Base-by-base conservation (phyloP, 129 eudicot genomes). In the Artemisia tridentata region DNA sequence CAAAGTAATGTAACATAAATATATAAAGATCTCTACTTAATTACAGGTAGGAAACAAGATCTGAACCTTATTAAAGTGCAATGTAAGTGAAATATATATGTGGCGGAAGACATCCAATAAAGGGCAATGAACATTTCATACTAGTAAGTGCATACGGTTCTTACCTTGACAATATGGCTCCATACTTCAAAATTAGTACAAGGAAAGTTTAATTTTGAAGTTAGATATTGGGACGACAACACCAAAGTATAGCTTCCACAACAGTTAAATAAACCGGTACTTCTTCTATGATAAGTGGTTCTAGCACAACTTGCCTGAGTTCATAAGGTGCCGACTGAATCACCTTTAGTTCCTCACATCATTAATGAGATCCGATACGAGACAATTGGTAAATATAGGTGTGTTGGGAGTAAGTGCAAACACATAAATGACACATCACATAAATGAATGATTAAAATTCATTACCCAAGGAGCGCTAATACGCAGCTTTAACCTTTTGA, bases 131-230 rank as follows among this genome's bases (percentile, higher is more conserved):
- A 25, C 47, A 61, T 61, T 18, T 29, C 14, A 27, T 27, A 3
- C 4, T 2, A 27, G 11, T 19, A 57, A 29, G 5, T 29, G 38
- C 38, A 13, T 4, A 29, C 0, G n/a, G 1, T 46, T 62, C 47
- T 15, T 62, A 62, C 67, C 67, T 62, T 62, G 10, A 31, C 49
- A 62, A 62, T 11, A 7, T 62, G 7, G 41, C 41, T 31, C 41
- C 7, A 31, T 31, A 0, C 67, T 31, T 31, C 20, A 13, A 31
- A 14, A 31, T 15, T 7, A 62, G 21, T 14, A 0, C 16, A 34
- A 15, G 49, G 12, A 62, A 2, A 62, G 67, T 14, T 1, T 14
- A 5, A 50, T 50, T 0, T n/a, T 50, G 11, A 14, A 50, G 55
- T 12, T 50, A 50, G 15, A 50, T 0, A 50, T 50, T 50, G 14